Evolutionary conservation across 192 early-diverging fungal genomes (phyloP).

Genomic region (Podila epigama): DNA sequence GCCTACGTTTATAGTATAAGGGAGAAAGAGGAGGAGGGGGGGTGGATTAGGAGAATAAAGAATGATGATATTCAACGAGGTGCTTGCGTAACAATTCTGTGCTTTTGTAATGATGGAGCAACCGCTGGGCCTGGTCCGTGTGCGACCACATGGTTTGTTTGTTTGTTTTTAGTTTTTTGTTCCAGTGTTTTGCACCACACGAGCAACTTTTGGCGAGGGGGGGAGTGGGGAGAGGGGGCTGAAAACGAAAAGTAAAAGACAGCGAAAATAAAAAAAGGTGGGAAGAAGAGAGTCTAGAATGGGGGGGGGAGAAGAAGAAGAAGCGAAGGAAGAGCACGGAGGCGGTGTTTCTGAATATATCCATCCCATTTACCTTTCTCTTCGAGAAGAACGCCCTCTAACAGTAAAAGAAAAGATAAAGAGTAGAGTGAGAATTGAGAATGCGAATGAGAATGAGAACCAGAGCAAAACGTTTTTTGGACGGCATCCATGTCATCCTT

Average conservation of each 20-base stretch:
- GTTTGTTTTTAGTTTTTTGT: too few relatives aligned
- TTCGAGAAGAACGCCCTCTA: constrained; percentile 61
- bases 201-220: too few relatives aligned
- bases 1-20: constrained; percentile 41
- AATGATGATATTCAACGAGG: too few relatives aligned
- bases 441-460: not conserved
- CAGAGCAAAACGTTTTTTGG: too few relatives aligned
- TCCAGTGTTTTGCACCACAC: too few relatives aligned
- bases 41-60: not conserved
- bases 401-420: not conserved
- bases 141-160: too few relatives aligned
- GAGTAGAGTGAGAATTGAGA: not conserved
- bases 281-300: too few relatives aligned
- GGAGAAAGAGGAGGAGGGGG: not conserved
- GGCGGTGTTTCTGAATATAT: not conserved
- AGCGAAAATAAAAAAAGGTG: not conserved
- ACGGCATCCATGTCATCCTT: too few relatives aligned
- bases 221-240: too few relatives aligned
- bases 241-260: not conserved
- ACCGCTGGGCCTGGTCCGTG: too few relatives aligned
- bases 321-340: not conserved
- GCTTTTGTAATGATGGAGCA: too few relatives aligned
- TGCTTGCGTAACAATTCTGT: too few relatives aligned
- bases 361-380: constrained; percentile 52
- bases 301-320: not conserved